These are phyloP conservation scores for Lolium multiflorum DNA, from an alignment of 176 grass and related monocot genomes.

Conservation along the genomic window DNA sequence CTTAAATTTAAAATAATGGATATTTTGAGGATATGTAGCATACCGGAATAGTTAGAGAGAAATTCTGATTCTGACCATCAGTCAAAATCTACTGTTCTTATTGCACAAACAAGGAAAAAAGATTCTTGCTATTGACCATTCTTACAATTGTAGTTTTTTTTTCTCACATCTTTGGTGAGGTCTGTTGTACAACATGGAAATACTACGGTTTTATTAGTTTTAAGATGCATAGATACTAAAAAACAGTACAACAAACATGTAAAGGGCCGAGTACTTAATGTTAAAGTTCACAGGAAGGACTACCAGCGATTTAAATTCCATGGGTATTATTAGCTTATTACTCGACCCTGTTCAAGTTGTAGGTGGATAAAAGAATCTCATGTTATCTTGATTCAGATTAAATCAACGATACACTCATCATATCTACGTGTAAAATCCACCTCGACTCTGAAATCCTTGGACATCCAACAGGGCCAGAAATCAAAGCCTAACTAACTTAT, in stretches of 20 bases:
- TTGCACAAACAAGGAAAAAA: neutral
- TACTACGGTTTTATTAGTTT: neutral
- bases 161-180: neutral
- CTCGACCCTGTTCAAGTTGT: neutral
- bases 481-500: neutral
- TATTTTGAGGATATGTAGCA: neutral
- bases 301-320: neutral
- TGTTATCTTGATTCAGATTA: neutral
- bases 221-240: neutral
- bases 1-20: neutral
- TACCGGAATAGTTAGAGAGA: neutral
- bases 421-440: neutral
- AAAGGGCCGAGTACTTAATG: neutral
- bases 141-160: constrained; percentile 7
- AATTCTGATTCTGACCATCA: neutral
- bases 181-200: neutral
- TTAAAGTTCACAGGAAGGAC: neutral
- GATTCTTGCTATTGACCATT: neutral
- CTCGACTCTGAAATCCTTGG: neutral
- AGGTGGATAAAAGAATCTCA: neutral
- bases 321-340: neutral
- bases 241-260: neutral
- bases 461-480: neutral
- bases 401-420: neutral
- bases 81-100: constrained; percentile 29